phyloP scores from a whole-genome alignment of 164 flowering plant species.

The Aristolochia fimbriata region DNA sequence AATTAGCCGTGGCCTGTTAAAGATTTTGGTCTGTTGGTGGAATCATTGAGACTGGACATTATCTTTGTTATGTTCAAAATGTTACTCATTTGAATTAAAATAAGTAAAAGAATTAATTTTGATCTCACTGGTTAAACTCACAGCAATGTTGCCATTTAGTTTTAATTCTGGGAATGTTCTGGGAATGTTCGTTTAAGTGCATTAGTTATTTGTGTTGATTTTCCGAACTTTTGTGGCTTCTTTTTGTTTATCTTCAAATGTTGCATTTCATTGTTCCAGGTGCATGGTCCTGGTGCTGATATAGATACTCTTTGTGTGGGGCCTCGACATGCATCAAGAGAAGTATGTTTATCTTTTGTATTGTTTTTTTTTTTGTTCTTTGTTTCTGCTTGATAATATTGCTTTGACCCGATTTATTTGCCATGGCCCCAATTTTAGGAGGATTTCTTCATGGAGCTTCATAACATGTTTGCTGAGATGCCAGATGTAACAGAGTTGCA shows the following conservation, averaged over 20 bases:
- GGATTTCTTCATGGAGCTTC: constrained; percentile 81
- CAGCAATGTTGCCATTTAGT: too few relatives aligned
- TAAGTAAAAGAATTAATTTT: too few relatives aligned
- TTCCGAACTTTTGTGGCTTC: too few relatives aligned
- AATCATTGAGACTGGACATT: too few relatives aligned
- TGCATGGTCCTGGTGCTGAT: constrained; percentile 99
- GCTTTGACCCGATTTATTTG: neutral
- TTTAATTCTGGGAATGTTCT: too few relatives aligned
- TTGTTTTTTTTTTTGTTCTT: constrained; percentile 4
- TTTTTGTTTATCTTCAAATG: neutral
- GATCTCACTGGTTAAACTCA: too few relatives aligned
- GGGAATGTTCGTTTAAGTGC: too few relatives aligned
- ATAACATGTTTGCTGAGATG: constrained; percentile 71
- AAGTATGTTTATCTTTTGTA: constrained; percentile 37
- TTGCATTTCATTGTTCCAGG: constrained; percentile 28
- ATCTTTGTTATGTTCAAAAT: too few relatives aligned
- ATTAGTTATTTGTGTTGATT: too few relatives aligned
- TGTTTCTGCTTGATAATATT: constrained; percentile 2
- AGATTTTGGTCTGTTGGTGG: too few relatives aligned
- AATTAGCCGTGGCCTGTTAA: neutral
- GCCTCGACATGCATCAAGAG: constrained; percentile 84
- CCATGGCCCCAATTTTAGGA: constrained; percentile 35
- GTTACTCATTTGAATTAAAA: too few relatives aligned
- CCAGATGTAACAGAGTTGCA: constrained; percentile 86
- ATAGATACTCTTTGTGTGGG: constrained; percentile 96